These are phyloP conservation scores for Penicillium manginii DNA, from an alignment of 495 filamentous ascomycete species.

Conservation along the genomic window DNA sequence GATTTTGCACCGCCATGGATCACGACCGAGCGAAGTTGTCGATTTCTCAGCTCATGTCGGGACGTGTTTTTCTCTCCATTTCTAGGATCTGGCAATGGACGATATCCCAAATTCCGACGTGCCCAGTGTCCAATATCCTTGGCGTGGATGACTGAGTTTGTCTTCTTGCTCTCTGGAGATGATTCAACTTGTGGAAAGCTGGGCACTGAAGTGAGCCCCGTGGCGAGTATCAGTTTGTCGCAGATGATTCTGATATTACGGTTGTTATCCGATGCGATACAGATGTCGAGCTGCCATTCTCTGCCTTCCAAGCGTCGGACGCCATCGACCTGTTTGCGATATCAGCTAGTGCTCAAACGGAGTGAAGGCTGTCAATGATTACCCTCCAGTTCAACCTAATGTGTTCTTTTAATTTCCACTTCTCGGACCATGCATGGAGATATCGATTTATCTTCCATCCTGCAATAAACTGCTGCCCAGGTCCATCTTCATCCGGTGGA, in stretches of 20 bases:
- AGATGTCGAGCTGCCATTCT: slow-evolving; percentile 32
- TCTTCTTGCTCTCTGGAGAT: slow-evolving; percentile 15
- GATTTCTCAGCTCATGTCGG: background rate
- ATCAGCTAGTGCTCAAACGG: slow-evolving; percentile 5
- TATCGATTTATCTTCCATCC: slow-evolving; percentile 66
- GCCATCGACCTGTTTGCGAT: slow-evolving; percentile 23
- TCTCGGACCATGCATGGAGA: slow-evolving; percentile 58
- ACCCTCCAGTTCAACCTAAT: slow-evolving; percentile 53
- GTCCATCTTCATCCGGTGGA: slow-evolving; percentile 32
- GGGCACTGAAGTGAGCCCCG: slow-evolving; percentile 64
- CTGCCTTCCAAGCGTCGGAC: slow-evolving; percentile 29
- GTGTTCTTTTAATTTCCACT: slow-evolving; percentile 56
- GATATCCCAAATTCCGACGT: slow-evolving; percentile 35
- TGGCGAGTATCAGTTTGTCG: slow-evolving; percentile 67
- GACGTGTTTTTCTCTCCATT: background rate
- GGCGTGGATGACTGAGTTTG: slow-evolving; percentile 51
- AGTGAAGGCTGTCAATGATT: background rate
- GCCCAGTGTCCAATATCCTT: slow-evolving; percentile 38
- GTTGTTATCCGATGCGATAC: background rate
- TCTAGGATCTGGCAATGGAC: slow-evolving; percentile 16
- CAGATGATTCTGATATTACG: slow-evolving; percentile 38
- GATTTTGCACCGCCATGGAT: slow-evolving; percentile 73
- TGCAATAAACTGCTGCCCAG: slow-evolving; percentile 62
- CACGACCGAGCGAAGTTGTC: slow-evolving; percentile 40
- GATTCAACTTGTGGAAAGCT: slow-evolving; percentile 39